phyloP scores from a whole-genome alignment of 2,329 filamentous ascomycete species.

The Aspergillus aculeatus region DNA sequence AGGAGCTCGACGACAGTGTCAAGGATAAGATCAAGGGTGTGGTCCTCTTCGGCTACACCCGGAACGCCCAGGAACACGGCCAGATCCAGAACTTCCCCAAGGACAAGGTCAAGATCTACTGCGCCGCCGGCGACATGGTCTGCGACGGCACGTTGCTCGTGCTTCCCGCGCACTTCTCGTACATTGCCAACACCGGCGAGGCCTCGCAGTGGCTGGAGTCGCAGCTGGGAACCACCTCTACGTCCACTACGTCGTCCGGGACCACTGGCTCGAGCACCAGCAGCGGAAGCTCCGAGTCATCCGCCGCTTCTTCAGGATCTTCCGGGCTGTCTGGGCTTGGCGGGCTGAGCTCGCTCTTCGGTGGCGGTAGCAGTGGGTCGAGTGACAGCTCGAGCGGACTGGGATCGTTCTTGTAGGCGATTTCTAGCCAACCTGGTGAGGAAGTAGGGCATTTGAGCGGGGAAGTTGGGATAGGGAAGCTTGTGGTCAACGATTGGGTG shows the following conservation, averaged over 20 bases:
- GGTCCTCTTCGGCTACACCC: constrained; percentile 46
- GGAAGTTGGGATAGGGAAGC: neutral
- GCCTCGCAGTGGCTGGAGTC: constrained; percentile 30
- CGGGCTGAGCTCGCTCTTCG: neutral
- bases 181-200: constrained; percentile 30
- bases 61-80: constrained; percentile 39
- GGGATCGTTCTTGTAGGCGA: neutral
- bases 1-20: constrained; percentile 30
- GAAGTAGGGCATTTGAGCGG: too few relatives aligned
- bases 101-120: constrained; percentile 49
- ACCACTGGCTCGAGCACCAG: neutral
- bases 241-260: neutral
- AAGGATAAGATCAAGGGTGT: constrained; percentile 40
- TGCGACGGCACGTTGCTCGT: constrained; percentile 48
- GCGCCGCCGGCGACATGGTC: constrained; percentile 50
- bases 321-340: neutral
- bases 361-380: neutral
- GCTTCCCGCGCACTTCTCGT: constrained; percentile 40
- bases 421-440: too few relatives aligned
- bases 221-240: constrained; percentile 7
- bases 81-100: constrained; percentile 43
- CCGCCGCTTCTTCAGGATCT: neutral
- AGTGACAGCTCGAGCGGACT: neutral
- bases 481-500: neutral
- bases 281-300: neutral